A percentile compares a stretch with the other conserved stretches of the same genome.
Evolutionary conservation across 441 rosid genomes (phyloP).

Genomic region (Adansonia rubrostipa): DNA sequence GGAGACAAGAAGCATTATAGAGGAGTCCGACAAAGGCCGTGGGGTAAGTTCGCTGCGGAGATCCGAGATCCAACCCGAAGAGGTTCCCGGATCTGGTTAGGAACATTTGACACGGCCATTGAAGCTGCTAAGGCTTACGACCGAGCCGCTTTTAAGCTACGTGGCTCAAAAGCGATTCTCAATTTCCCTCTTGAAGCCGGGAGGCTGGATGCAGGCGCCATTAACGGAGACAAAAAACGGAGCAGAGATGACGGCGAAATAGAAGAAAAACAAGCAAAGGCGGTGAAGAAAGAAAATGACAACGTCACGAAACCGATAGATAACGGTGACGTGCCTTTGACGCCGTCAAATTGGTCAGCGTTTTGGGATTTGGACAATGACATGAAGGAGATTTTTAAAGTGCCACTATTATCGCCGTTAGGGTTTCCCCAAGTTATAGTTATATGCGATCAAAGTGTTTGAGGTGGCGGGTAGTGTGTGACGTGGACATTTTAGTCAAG

Average conservation of each 20-base stretch:
- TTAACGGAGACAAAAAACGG: constrained; percentile 48
- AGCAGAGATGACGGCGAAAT: constrained; percentile 38
- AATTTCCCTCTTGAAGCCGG: constrained; percentile 89
- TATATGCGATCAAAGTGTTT: constrained; percentile 20
- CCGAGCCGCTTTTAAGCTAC: constrained; percentile 74
- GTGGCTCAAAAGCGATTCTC: constrained; percentile 81
- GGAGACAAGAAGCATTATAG: constrained; percentile 63
- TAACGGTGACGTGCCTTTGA: constrained; percentile 28
- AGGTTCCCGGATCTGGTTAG: constrained; percentile 83
- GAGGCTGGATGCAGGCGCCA: constrained; percentile 30
- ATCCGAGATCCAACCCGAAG: constrained; percentile 82
- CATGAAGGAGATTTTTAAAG: constrained; percentile 41
- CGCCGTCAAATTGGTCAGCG: constrained; percentile 52
- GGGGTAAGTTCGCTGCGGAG: constrained; percentile 98
- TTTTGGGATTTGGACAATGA: constrained; percentile 43
- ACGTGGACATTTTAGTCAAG: neutral
- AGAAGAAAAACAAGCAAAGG: constrained; percentile 29
- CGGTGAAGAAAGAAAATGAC: constrained; percentile 45
- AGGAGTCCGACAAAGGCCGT: constrained; percentile 89
- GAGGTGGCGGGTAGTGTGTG: neutral
- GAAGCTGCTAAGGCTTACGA: constrained; percentile 93
- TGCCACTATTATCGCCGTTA: constrained; percentile 54
- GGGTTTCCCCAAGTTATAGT: constrained; percentile 59
- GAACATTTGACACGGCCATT: constrained; percentile 79
- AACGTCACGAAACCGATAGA: constrained; percentile 20